Conservation (phyloP, 805 yeast species). For the Ogataea chonburiensis region DNA sequence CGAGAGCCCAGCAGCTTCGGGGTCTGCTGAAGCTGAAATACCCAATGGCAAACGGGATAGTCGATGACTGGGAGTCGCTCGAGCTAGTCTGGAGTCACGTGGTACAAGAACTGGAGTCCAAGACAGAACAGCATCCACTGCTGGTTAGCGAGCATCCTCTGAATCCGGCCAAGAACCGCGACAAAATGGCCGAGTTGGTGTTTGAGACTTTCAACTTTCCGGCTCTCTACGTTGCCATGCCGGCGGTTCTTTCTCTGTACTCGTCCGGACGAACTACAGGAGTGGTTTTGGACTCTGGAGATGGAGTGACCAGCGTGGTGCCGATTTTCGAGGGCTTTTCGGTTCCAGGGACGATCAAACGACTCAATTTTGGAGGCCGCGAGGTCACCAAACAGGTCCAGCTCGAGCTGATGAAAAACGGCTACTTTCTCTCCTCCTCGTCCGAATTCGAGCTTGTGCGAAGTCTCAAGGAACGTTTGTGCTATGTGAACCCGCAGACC, state of each 20-base stretch:
- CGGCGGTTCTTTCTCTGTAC: conserved; percentile 96
- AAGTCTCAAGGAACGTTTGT: conserved; percentile 69
- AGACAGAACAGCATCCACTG: conserved; percentile 77
- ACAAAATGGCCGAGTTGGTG: conserved; percentile 57
- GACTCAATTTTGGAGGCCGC: conserved; percentile 83
- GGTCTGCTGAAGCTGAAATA: conserved; percentile 71
- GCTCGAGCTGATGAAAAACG: conserved; percentile 61
- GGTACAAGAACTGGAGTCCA: conserved; percentile 48
- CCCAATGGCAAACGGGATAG: conserved; percentile 79
- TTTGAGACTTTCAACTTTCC: conserved; percentile 93
- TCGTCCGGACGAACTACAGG: conserved; percentile 99
- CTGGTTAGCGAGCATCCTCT: conserved; percentile 87
- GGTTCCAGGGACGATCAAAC: conserved; percentile 63
- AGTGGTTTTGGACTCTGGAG: conserved; percentile 99
- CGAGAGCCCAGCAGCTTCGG: conserved; percentile 67
- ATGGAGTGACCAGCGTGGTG: conserved; percentile 93
- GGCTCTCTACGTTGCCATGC: conserved; percentile 98
- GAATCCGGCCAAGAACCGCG: conserved; percentile 64
- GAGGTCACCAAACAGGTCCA: conserved; percentile 79
- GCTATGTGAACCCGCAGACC: conserved; percentile 49
- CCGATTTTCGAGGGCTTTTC: conserved; percentile 91
- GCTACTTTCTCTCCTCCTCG: conserved; percentile 62
- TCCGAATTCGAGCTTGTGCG: conserved; percentile 83
- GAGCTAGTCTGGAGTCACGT: conserved; percentile 76
- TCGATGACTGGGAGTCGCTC: conserved; percentile 83